phyloP scores from a whole-genome alignment of 2,329 filamentous ascomycete species.

The Paracamarosporium sp. region DNA sequence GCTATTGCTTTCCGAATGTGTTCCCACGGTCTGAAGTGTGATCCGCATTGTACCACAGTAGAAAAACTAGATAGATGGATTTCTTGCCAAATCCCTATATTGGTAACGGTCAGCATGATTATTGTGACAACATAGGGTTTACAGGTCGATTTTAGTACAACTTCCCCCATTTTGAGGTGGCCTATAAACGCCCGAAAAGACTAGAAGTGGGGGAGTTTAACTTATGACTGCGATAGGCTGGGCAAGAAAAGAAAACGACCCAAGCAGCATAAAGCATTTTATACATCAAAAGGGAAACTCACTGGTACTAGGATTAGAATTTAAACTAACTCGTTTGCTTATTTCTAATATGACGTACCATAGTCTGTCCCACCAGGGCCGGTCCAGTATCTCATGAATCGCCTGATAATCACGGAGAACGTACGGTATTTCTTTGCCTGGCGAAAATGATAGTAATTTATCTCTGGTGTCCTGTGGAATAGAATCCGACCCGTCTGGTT shows the following conservation, averaged over 20 bases:
- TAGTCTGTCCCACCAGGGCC: conserved; percentile 1
- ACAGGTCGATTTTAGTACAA: too few species aligned
- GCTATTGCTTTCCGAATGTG: not conserved
- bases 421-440: not conserved
- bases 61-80: not conserved
- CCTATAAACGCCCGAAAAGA: too few species aligned
- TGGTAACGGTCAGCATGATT: not conserved
- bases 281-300: not conserved
- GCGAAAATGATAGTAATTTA: not conserved
- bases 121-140: not conserved
- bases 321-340: not conserved
- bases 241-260: too few species aligned
- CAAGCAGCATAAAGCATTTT: too few species aligned
- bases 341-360: not conserved
- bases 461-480: not conserved
- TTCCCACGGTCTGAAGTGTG: not conserved
- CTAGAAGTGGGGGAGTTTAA: too few species aligned
- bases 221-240: too few species aligned
- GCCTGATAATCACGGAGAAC: not conserved
- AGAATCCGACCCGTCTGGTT: not conserved
- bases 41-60: conserved; percentile 1
- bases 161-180: too few species aligned
- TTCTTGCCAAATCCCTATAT: conserved; percentile 2
- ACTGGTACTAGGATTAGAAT: not conserved
- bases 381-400: not conserved